Evolutionary conservation across 2,329 filamentous ascomycete species (phyloP), one percentile per base, ranked within the genome.

Genomic region (Nemania bipapillata): DNA sequence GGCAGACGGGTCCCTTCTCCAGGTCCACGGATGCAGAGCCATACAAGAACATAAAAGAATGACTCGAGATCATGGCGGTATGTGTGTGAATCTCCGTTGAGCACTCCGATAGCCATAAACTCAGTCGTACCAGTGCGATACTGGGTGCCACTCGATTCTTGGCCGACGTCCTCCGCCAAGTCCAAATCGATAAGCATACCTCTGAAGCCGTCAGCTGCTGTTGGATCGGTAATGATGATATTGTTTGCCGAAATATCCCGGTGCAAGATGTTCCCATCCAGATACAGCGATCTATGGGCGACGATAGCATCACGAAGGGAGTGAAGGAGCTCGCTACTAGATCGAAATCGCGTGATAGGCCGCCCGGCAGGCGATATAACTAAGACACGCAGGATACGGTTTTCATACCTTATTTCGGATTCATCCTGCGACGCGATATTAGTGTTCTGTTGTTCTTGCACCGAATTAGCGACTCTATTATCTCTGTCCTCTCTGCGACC

Each of bases 41-140:
- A 63, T 11, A 70, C 35, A 30, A 72, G 67, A 15, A 68, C 55
- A 45, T 70, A 70, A 37, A 70, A 47, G 17, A 68, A 72, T 4
- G 64, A 67, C 47, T 70, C 64, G 9, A 72, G 42, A 52, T 72
- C 68, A 30, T 70, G 67, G 9, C 70, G 60, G 56, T 72, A 72
- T 5, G 60, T 65, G 37, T 70, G 66, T 2, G 17, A 11, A 15
- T 24, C 22, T 55, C 47, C 49, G 12, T 20, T 45, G 3, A 70
- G 56, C 50, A 65, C 54, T 37, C 63, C 55, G 30, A 70, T 70
- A 15, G 67, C 32, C 40, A 70, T 70, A 37, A 70, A 72, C 35
- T 52, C n/a, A 17, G 53, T 22, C 9, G 67, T 71, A 2, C 70
- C 68, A n/a, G 53, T 65, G 1, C 59, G 30, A 40, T 58, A 28